Evolutionary conservation across 805 yeast genomes (phyloP).

Genomic region (Sungouiella thailandica): DNA sequence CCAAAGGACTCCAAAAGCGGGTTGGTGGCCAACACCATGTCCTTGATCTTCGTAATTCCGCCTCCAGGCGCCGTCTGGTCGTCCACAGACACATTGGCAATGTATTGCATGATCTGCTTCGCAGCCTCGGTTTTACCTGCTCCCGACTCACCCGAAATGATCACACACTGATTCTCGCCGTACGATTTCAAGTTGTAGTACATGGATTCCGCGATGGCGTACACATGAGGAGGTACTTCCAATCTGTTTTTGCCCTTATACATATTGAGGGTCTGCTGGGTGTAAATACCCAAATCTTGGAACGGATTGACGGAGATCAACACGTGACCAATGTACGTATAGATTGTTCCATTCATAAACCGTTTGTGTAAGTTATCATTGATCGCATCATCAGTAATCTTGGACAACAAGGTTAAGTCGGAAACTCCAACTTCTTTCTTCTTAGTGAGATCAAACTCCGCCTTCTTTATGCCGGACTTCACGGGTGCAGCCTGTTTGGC

Average conservation of each 20-base stretch:
- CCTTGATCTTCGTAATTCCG: constrained; percentile 79
- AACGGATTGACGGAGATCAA: constrained; percentile 95
- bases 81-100: constrained; percentile 79
- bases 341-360: constrained; percentile 83
- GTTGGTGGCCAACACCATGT: constrained; percentile 96
- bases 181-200: constrained; percentile 92
- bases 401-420: constrained; percentile 83
- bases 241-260: constrained; percentile 90
- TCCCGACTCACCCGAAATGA: constrained; percentile 95
- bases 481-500: constrained; percentile 54
- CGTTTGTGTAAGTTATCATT: constrained; percentile 87
- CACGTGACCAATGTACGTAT: constrained; percentile 92
- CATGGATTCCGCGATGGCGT: constrained; percentile 96
- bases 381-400: constrained; percentile 87
- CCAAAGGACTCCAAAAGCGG: constrained; percentile 89
- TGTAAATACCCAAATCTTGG: constrained; percentile 92
- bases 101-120: constrained; percentile 94
- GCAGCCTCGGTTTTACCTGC: constrained; percentile 99
- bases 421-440: constrained; percentile 98
- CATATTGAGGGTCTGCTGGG: constrained; percentile 65
- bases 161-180: constrained; percentile 93
- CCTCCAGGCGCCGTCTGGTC: constrained; percentile 44
- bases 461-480: constrained; percentile 66
- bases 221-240: constrained; percentile 98
- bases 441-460: constrained; percentile 80